Base-by-base conservation (phyloP, 1,284 basidiomycete genomes). In the Trichosporon inkin region DNA sequence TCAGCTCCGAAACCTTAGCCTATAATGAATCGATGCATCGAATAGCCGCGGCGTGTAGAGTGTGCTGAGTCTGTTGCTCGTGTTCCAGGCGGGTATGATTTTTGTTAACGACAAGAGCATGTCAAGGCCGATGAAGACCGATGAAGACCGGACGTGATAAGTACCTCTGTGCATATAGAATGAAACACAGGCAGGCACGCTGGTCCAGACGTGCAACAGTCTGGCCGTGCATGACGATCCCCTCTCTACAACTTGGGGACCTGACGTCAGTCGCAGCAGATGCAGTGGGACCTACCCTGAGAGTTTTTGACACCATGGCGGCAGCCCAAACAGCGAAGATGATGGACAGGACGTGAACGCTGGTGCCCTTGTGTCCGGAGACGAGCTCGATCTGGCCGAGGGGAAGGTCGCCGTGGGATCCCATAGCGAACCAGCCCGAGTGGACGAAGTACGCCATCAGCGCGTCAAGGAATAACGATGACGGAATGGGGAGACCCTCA, bases 401-500 rank as follows among this genome's bases (percentile, higher is more conserved):
- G 2, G 92, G 93, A 64, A 95, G 61, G 40, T 75, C 75, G 5
- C 63, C 66, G 24, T 60, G 39, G 28, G 58, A 38, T 13, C 69
- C 71, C 17, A 62, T 53, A 61, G 84, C 87, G 68, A 92, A 88
- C 86, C 86, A 89, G 10, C 92, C 95, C 61, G 86, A 82, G 67
- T 85, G 85, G 40, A 89, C 85, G 85, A 90, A 97, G 68, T 86
- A 88, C 16, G 88, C 87, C 79, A 99, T 83, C 34, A 89, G 73
- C 13, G 81, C 85, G 59, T 97, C 93, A 55, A 99, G 83, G 11
- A 78, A 83, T 49, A 99, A 83, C 16, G 89, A 90, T 0, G 90
- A 92, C 1, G 96, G 96, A 64, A 99, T 99, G 16, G 96, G 96
- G 20, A 99, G 83, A 6, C 95, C 96, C 79, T 99, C 95, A 77